A percentile compares a stretch with the other conserved stretches of the same genome.
Conservation (phyloP, 164 flowering plant genomes). For the Warburgia ugandensis region DNA sequence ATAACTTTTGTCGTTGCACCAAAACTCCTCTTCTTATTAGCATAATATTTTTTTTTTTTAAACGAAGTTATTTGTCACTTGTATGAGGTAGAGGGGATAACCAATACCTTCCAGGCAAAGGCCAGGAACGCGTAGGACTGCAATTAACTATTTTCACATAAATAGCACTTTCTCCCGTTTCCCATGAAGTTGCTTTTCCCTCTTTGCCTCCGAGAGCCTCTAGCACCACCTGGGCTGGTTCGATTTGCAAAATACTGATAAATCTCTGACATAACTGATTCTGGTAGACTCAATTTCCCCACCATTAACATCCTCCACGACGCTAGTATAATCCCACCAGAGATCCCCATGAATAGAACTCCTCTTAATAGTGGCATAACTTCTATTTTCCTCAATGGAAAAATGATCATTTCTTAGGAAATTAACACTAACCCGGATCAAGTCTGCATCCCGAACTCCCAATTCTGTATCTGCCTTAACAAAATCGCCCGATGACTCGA, state of each 20-base stretch:
- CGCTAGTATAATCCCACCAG: conserved; percentile 23
- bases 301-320: conserved; percentile 21
- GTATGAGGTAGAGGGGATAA: neutral
- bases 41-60: too few relatives aligned
- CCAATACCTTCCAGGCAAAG: conserved; percentile 94
- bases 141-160: conserved; percentile 67
- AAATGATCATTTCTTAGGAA: conserved; percentile 64
- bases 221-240: conserved; percentile 58
- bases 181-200: conserved; percentile 45
- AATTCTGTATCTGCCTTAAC: conserved; percentile 11
- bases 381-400: conserved; percentile 53
- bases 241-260: conserved; percentile 73
- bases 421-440: conserved; percentile 52
- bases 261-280: conserved; percentile 48
- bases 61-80: too few relatives aligned
- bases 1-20: too few relatives aligned
- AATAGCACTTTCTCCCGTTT: conserved; percentile 76
- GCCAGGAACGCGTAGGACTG: conserved; percentile 51
- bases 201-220: conserved; percentile 59
- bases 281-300: conserved; percentile 38
- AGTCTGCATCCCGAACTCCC: conserved; percentile 31
- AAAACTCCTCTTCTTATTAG: too few relatives aligned
- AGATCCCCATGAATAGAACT: conserved; percentile 20
- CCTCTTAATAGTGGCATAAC: conserved; percentile 9
- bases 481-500: conserved; percentile 21